Evolutionary conservation across 108 stramenopile species (phyloP), one percentile per base, ranked within the genome.

Genomic region (Craspedostauros australis): DNA sequence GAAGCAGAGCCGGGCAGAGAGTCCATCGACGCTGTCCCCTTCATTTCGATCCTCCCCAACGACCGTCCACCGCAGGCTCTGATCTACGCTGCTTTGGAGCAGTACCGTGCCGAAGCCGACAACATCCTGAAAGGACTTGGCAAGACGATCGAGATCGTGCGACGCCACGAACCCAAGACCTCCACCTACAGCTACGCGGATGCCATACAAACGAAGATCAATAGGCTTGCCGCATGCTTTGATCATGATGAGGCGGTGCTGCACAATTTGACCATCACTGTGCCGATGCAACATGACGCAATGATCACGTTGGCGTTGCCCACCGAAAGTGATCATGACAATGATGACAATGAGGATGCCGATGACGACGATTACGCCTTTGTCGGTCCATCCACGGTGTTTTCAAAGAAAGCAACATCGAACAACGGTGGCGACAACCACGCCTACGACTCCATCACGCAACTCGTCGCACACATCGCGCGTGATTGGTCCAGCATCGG

Each of bases 401-500:
- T n/a, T 44, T 14, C 43, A 15, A 8, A 44, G 12, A 44, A 28
- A 14, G 7, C 47, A 9, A 29, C n/a, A 5, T n/a, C 40, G 6
- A 19, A 55, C n/a, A n/a, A n/a, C n/a, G n/a, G n/a, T n/a, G n/a
- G n/a, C n/a, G n/a, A n/a, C n/a, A 47, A 22, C 6, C 23, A 49
- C 46, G 41, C 63, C 16, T 91, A 91, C 34, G 77, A 87, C 51
- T 66, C 73, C 11, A 73, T 76, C 4, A 42, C 62, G 4, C 83
- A 85, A 61, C 61, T 87, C 4, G 46, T 82, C 31, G 74, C 85
- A 11, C 89, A 91, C 54, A 51, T 87, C 15, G 81, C 76, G 5
- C 62, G 89, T 30, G 89, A 91, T 49, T 91, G 89, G 89, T 66
- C 77, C 14, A 27, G 3, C 0, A 39, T 47, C 31, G 89, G 85